Base-by-base conservation (phyloP, 208 protist genomes). In the Wallacemonas sp. region DNA sequence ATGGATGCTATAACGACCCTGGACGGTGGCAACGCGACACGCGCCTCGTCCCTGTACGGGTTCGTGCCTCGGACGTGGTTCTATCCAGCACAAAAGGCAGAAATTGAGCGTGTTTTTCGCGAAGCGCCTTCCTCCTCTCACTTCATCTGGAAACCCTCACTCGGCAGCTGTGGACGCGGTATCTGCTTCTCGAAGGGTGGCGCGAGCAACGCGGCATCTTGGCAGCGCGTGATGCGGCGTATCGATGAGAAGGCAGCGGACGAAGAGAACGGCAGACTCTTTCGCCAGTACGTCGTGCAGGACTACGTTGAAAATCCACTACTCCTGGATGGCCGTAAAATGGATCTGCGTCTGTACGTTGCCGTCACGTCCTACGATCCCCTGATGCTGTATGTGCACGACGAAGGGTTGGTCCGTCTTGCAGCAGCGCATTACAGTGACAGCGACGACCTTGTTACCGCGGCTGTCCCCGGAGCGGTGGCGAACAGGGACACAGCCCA, bases 271-370 rank as follows among this genome's bases (percentile, higher is more conserved):
- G 33, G 34, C 30, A 34, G 39, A 13, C 41, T 79, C 30, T 79
- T 73, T 27, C 67, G 72, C 13, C 73, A 69, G 41, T 94, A 91
- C 63, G 86, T 98, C 1, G 93, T 98, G 50, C 95, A 99, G 68
- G 79, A 95, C 53, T 99, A 99, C 79, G 70, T 98, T 9, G 85
- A 89, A 13, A 76, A 97, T 52, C 97, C 97, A 15, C 79, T 97
- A 36, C 76, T 99, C 9, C 79, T 99, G 15, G 76, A 97, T 37
- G 92, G 89, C 1, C 81, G 87, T 8, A 99, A 99, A 70, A 98
- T 97, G 68, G 97, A 99, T 62, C 74, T 99, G 41, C 83, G 97
- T 0, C 76, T 98, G 6, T 99, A 99, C 66, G 95, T 98, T 5
- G 63, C 87, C 10, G 89, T 99, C 37, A 91, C 93, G 4, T 92